Percentiles rank a stretch among this genome's conserved stretches.
These are phyloP conservation scores for Datura wrightii DNA, from an alignment of 257 asterid species.

Conservation along the genomic window DNA sequence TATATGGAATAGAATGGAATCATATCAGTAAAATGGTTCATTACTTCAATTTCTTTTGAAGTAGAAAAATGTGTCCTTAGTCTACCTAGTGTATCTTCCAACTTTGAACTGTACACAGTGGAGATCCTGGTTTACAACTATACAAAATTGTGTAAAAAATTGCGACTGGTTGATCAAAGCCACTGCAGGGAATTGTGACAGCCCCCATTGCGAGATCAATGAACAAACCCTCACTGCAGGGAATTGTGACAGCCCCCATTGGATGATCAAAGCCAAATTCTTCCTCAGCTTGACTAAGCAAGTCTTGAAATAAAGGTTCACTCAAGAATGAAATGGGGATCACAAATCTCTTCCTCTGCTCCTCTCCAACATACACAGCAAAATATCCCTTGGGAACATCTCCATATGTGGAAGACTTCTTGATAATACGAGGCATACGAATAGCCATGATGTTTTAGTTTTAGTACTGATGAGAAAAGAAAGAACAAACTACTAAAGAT, in stretches of 20 bases:
- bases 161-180: conserved; percentile 34
- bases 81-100: neutral
- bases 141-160: no score
- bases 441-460: neutral
- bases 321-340: no score
- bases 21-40: no score
- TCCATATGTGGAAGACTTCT: neutral
- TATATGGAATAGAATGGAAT: no score
- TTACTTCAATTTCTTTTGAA: no score
- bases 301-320: no score
- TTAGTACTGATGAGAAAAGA: neutral
- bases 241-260: conserved; percentile 64
- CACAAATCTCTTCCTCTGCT: conserved; percentile 31
- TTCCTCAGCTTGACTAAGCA: no score
- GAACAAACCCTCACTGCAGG: conserved; percentile 49
- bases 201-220: conserved; percentile 56
- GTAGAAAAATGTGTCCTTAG: no score
- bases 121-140: neutral
- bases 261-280: conserved; percentile 43
- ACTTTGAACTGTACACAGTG: neutral
- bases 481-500: neutral
- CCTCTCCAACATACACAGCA: conserved; percentile 62
- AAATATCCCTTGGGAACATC: conserved; percentile 64
- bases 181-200: conserved; percentile 55
- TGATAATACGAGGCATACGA: conserved; percentile 1